phyloP scores from a whole-genome alignment of 768 basidiomycete species.

The Paxillus rubicundulus region DNA sequence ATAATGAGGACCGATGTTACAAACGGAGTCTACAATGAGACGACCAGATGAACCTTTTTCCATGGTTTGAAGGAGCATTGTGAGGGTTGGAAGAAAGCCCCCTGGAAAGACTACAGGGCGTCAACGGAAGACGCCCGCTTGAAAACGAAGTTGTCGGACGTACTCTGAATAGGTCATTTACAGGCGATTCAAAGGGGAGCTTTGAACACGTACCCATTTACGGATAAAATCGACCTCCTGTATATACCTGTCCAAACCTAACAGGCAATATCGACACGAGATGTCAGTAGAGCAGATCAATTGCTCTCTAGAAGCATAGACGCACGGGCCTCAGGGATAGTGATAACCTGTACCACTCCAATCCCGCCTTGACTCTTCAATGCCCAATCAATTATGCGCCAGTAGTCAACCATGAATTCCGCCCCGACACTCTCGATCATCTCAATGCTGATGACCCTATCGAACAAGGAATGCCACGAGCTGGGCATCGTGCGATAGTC shows the following conservation, averaged over 20 bases:
- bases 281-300: too few relatives aligned
- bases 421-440: conserved; percentile 76
- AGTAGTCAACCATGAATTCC: conserved; percentile 65
- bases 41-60: conserved; percentile 48
- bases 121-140: background rate
- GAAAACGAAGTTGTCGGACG: background rate
- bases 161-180: conserved; percentile 5
- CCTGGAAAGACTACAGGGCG: conserved; percentile 59
- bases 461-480: conserved; percentile 64
- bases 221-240: conserved; percentile 70
- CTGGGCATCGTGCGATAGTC: conserved; percentile 66
- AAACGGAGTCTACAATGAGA: conserved; percentile 61
- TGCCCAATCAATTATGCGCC: conserved; percentile 63
- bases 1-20: conserved; percentile 75
- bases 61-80: conserved; percentile 52
- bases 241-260: conserved; percentile 55
- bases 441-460: conserved; percentile 70
- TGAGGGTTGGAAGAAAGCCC: conserved; percentile 64
- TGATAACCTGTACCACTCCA: conserved; percentile 74
- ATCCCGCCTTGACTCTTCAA: conserved; percentile 56
- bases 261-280: background rate
- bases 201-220: conserved; percentile 57
- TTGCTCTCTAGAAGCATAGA: conserved; percentile 15
- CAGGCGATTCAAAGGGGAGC: background rate
- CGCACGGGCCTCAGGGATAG: conserved; percentile 67